Conservation (phyloP, 768 basidiomycete genomes). For the Mycena latifolia region DNA sequence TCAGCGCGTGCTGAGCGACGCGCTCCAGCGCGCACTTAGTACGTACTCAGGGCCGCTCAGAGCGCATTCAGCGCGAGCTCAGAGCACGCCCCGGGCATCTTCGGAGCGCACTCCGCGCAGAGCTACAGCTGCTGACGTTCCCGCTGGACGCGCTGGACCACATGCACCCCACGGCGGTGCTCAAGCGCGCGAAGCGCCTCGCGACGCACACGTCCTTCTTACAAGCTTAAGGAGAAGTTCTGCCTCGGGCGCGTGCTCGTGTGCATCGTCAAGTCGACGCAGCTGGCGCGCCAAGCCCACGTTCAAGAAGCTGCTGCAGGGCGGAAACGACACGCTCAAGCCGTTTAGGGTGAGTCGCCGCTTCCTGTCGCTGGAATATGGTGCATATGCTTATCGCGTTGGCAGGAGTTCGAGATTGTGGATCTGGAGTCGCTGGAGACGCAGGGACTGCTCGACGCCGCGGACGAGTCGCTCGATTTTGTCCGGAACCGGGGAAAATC, state of each 20-base stretch:
- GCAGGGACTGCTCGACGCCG: constrained; percentile 94
- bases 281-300: constrained; percentile 86
- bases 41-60: too few species aligned
- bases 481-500: constrained; percentile 89
- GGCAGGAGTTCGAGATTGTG: constrained; percentile 97
- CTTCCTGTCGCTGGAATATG: background rate
- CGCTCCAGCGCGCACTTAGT: too few species aligned
- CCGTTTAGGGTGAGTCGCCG: constrained; percentile 84
- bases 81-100: too few species aligned
- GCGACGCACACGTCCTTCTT: constrained; percentile 97
- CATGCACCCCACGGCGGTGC: constrained; percentile 88
- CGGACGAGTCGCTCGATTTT: constrained; percentile 92
- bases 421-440: constrained; percentile 98
- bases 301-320: constrained; percentile 95
- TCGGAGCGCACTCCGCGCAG: too few species aligned
- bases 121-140: constrained; percentile 96
- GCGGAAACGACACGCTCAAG: constrained; percentile 93
- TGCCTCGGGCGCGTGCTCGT: constrained; percentile 93
- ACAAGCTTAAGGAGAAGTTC: constrained; percentile 95
- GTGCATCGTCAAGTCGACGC: constrained; percentile 96
- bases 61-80: too few species aligned
- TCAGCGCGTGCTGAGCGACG: too few species aligned
- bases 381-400: too few species aligned
- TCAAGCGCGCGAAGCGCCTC: constrained; percentile 95
- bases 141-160: constrained; percentile 93